Evolutionary conservation across 2,329 filamentous ascomycete species (phyloP), one percentile per base, ranked within the genome.

Genomic region (Neodidymelliopsis sp.): DNA sequence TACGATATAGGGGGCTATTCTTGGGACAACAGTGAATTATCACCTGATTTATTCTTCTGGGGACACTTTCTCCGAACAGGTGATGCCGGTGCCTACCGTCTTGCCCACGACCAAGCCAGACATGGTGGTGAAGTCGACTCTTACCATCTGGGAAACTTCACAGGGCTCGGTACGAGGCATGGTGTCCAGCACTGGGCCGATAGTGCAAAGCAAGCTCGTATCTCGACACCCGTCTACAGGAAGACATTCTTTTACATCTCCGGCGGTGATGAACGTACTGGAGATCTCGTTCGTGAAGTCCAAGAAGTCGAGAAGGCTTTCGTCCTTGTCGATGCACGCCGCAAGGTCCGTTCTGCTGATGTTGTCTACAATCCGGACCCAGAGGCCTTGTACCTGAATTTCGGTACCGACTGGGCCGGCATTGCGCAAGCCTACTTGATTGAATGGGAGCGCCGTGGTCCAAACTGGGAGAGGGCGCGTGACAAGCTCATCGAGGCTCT

Each of bases 21-120:
- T 0, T 86, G 84, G 84, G 84, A 86, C 37, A 86, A 86, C 60
- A 84, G 81, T 0, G 84, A 87, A 62, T 74, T 87, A 0, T 86
- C 83, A 0, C 81, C 84, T 0, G 83, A 86, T 56, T 66, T 86
- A 2, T 86, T 81, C 70, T 79, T 86, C 57, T 86, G 84, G 84
- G 78, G 77, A 4, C 81, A 84, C 48, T 87, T 86, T 68, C 74
- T 86, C 2, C 79, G 80, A 8, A 86, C 82, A 0, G 83, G 83
- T 0, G 74, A 80, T 2, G 75, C 77, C 3, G 82, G 84, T 41
- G 78, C 84, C 0, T 87, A 81, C 58, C 76, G 80, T 0, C 78
- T 86, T 35, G 83, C 83, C 0, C 83, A 86, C 59, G 79, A 81
- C 0, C 69, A 84, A 41, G 80, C 81, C 0, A 75, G 83, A 1